phyloP scores from a whole-genome alignment of 441 rosid genomes.

The Euphorbia corollata region DNA sequence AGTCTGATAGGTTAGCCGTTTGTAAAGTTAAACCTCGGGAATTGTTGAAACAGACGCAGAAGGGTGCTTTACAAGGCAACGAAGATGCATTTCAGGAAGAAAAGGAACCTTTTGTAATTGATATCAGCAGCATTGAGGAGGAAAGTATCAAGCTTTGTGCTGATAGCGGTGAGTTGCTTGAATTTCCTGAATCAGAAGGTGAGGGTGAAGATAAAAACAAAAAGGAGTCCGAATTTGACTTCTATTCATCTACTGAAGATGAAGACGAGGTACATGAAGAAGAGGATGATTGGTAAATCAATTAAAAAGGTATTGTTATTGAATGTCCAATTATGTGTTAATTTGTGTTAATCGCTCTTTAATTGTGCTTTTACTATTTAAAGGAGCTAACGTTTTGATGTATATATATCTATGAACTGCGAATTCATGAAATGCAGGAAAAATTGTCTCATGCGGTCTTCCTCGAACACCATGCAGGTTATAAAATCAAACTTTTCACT shows the following conservation, averaged over 20 bases:
- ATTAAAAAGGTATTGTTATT: background rate
- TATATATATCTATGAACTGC: too few relatives aligned
- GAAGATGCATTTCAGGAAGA: background rate
- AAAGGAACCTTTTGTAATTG: background rate
- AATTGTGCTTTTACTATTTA: background rate
- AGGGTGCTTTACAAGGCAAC: background rate
- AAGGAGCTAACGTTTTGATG: too few relatives aligned
- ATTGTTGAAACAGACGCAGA: background rate
- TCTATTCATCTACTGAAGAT: background rate
- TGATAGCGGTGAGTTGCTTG: background rate
- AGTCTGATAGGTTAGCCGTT: background rate
- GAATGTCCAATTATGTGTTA: background rate
- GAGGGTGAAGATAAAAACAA: background rate
- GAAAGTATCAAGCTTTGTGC: background rate
- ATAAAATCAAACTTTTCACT: too few relatives aligned
- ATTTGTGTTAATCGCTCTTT: background rate
- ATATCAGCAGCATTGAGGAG: background rate
- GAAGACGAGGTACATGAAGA: background rate
- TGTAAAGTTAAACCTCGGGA: background rate
- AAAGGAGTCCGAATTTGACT: background rate
- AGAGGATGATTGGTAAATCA: background rate
- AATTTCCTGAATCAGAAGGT: background rate
- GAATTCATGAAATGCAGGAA: too few relatives aligned
- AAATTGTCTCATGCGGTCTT: too few relatives aligned
- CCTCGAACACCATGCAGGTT: too few relatives aligned